Conservation (phyloP, 2,329 filamentous ascomycete species). For the Diaporthe australafricana region DNA sequence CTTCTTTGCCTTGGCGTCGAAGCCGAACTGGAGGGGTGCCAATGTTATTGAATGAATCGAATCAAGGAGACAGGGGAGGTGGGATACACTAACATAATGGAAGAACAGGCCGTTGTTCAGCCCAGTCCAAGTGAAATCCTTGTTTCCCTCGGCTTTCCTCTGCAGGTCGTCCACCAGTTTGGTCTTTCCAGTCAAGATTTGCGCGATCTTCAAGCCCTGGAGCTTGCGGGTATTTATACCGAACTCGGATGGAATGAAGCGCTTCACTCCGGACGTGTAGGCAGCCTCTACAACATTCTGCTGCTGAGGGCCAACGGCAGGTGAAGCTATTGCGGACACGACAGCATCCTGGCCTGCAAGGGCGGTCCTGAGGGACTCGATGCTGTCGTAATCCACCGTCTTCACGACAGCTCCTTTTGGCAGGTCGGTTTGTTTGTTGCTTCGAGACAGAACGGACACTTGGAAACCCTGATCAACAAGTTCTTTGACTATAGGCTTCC, state of each 20-base stretch:
- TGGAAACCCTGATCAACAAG: constrained; percentile 55
- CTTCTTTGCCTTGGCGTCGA: constrained; percentile 60
- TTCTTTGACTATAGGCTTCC: constrained; percentile 44
- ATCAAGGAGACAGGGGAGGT: neutral
- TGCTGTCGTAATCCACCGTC: constrained; percentile 57
- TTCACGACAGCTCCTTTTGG: constrained; percentile 55
- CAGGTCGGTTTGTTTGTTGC: constrained; percentile 51
- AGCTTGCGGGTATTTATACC: constrained; percentile 47
- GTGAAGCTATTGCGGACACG: constrained; percentile 59
- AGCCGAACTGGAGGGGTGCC: constrained; percentile 57
- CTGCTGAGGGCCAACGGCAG: constrained; percentile 55
- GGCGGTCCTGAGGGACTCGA: constrained; percentile 56
- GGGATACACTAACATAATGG: constrained; percentile 65
- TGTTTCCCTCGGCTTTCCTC: constrained; percentile 55
- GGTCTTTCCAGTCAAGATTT: constrained; percentile 46
- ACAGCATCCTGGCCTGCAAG: constrained; percentile 68
- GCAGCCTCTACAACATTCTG: constrained; percentile 65
- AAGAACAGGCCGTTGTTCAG: constrained; percentile 71
- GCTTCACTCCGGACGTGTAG: constrained; percentile 64
- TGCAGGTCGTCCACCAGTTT: constrained; percentile 62
- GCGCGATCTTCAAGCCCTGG: constrained; percentile 42
- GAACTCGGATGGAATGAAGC: constrained; percentile 70
- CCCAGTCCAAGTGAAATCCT: constrained; percentile 68
- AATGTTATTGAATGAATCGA: neutral
- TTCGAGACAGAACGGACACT: constrained; percentile 63